Percentiles rank a stretch among this genome's conserved stretches.
These are phyloP conservation scores for Geotrichum europaeum DNA, from an alignment of 1,139 yeast species.

Conservation along the genomic window DNA sequence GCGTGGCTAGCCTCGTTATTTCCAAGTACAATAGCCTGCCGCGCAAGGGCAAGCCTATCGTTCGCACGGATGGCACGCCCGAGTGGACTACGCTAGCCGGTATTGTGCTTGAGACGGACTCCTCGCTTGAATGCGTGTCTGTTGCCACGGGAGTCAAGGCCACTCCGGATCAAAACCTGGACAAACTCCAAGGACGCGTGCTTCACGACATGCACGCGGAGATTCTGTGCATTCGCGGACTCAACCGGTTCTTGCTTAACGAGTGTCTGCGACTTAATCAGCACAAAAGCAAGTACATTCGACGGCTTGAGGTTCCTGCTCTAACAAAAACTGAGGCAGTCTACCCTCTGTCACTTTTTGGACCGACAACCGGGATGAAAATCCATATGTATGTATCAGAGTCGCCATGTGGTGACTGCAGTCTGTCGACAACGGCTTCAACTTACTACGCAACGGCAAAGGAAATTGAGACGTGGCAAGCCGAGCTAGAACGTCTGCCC, in stretches of 20 bases:
- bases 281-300: neutral
- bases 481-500: slow-evolving; percentile 23
- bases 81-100: slow-evolving; percentile 90
- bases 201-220: slow-evolving; percentile 92
- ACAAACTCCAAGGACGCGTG: slow-evolving; percentile 44
- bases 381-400: slow-evolving; percentile 67
- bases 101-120: slow-evolving; percentile 45
- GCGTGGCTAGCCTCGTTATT: slow-evolving; percentile 33
- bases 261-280: slow-evolving; percentile 31
- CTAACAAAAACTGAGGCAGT: neutral
- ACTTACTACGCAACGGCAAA: slow-evolving; percentile 27
- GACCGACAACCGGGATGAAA: slow-evolving; percentile 29
- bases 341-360: neutral
- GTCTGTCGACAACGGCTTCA: slow-evolving; percentile 42
- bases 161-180: slow-evolving; percentile 47
- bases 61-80: slow-evolving; percentile 52
- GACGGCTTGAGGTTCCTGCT: slow-evolving; percentile 1
- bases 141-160: slow-evolving; percentile 83
- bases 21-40: slow-evolving; percentile 35
- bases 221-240: slow-evolving; percentile 59
- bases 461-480: slow-evolving; percentile 26
- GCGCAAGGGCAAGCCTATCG: slow-evolving; percentile 50
- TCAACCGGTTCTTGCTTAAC: slow-evolving; percentile 45
- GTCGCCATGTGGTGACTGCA: slow-evolving; percentile 90
- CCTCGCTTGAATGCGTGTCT: slow-evolving; percentile 36